phyloP scores from a whole-genome alignment of 2,329 filamentous ascomycete genomes.

The Colletotrichum liaoningense region DNA sequence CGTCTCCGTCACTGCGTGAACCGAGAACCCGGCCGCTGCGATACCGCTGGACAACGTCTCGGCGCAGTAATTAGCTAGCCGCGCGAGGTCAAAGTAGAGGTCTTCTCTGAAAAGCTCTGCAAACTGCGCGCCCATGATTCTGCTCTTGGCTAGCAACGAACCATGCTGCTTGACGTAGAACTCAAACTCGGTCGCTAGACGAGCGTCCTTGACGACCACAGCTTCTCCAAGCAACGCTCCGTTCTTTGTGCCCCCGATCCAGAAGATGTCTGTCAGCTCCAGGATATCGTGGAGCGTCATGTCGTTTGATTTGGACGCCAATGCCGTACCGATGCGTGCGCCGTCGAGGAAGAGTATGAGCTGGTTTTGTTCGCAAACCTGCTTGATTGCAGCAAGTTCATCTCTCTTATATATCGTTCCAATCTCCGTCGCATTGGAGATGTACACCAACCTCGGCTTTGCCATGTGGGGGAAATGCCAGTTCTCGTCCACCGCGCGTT shows the following conservation, averaged over 20 bases:
- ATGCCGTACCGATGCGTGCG: conserved; percentile 53
- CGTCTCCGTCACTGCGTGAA: conserved; percentile 59
- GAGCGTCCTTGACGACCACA: conserved; percentile 56
- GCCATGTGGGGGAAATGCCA: conserved; percentile 65
- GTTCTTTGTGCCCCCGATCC: conserved; percentile 65
- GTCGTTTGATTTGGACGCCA: conserved; percentile 55
- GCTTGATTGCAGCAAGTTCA: conserved; percentile 55
- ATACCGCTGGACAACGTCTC: conserved; percentile 56
- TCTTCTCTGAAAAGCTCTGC: conserved; percentile 58
- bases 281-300: conserved; percentile 57
- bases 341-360: conserved; percentile 61
- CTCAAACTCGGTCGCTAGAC: conserved; percentile 57
- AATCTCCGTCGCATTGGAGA: conserved; percentile 63
- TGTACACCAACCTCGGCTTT: conserved; percentile 61
- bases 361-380: conserved; percentile 51
- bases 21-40: conserved; percentile 51
- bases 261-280: conserved; percentile 63
- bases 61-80: conserved; percentile 56
- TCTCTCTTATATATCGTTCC: conserved; percentile 59
- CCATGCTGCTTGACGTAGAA: conserved; percentile 65
- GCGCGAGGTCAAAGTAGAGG: conserved; percentile 59
- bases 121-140: conserved; percentile 61
- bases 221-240: conserved; percentile 63
- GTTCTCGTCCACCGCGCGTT: conserved; percentile 57
- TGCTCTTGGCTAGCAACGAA: conserved; percentile 60